Base-by-base conservation (phyloP, 176 grass and related monocot genomes). In the Puccinellia tenuiflora region DNA sequence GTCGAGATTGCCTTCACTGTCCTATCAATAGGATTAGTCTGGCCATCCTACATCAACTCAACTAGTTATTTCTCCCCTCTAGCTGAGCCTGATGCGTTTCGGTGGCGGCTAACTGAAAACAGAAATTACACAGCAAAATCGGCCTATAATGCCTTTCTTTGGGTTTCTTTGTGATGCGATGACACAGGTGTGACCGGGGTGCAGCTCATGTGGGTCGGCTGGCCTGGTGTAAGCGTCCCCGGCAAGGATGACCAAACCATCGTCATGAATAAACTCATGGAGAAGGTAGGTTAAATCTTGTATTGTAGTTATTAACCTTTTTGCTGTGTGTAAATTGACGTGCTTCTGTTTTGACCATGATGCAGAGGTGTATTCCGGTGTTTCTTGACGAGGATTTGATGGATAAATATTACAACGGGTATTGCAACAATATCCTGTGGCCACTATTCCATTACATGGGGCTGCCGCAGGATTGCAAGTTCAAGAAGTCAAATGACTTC, bases 341-440 rank as follows among this genome's bases (percentile, higher is more conserved):
- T 40, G 18, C 5, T 56, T 56, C 21, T 85, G 40, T 66, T 52
- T 77, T 9, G 43, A 75, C 48, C 25, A 65, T 13, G 87, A 35
- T 3, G 40, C 86, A 99, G 93, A 94, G 93, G 57, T 99, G 89
- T 46, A 93, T 92, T 35, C 96, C 96, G 6, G 89, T 99, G 33
- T 96, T 99, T 76, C 80, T 99, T 43, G 87, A 99, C 4, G 93
- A 99, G 61, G 93, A 96, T 68, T 85, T 99, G 21, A 87, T 89
- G 67, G 93, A 96, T 56, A 91, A 93, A n/a, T 93, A 99, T 56
- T 99, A 99, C 74, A 99, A 87, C 18, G 96, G 96, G 1, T 99
- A 93, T 68, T 99, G 96, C 84, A 99, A 99, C 66, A 99, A 99
- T 37, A 96, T 99, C 48, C 77, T 99, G 3, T 99, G 96, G 96